These are phyloP conservation scores for Fusarium mangiferae DNA, from an alignment of 2,329 filamentous ascomycete species.

Conservation along the genomic window DNA sequence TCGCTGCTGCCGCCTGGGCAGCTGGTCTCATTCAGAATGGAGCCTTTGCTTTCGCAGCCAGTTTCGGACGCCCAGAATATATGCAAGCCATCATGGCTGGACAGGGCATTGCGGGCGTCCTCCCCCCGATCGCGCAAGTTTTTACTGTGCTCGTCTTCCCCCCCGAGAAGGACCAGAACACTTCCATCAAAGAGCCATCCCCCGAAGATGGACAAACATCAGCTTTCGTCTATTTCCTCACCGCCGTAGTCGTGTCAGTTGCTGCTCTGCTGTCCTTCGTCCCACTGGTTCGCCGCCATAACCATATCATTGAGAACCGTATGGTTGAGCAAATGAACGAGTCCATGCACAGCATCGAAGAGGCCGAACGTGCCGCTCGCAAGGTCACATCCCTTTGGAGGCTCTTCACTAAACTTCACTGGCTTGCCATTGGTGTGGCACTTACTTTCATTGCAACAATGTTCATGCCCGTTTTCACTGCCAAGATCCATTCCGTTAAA, in stretches of 20 bases:
- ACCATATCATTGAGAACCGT: conserved; percentile 61
- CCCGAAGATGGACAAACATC: conserved; percentile 57
- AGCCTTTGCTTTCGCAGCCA: conserved; percentile 88
- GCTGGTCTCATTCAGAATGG: conserved; percentile 93
- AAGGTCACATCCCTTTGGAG: conserved; percentile 65
- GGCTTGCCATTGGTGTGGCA: conserved; percentile 80
- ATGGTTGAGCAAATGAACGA: conserved; percentile 61
- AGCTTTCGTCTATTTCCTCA: conserved; percentile 91
- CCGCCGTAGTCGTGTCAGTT: conserved; percentile 80
- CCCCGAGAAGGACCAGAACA: conserved; percentile 47
- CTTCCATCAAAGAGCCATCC: conserved; percentile 37
- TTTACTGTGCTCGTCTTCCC: conserved; percentile 74
- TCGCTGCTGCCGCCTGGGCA: conserved; percentile 80
- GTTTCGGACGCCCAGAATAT: conserved; percentile 87
- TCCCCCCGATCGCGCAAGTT: conserved; percentile 90
- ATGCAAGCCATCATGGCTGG: conserved; percentile 97
- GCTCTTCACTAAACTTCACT: conserved; percentile 82
- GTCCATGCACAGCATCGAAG: conserved; percentile 62
- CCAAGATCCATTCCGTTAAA: conserved; percentile 64
- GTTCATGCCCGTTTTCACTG: conserved; percentile 94
- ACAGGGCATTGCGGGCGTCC: conserved; percentile 89
- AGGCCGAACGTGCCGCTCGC: conserved; percentile 63
- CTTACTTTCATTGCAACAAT: conserved; percentile 87
- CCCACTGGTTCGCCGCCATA: conserved; percentile 73
- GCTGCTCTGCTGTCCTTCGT: conserved; percentile 78